Base-by-base conservation (phyloP, 2,329 filamentous ascomycete genomes). In the Aspergillus chevalieri region DNA sequence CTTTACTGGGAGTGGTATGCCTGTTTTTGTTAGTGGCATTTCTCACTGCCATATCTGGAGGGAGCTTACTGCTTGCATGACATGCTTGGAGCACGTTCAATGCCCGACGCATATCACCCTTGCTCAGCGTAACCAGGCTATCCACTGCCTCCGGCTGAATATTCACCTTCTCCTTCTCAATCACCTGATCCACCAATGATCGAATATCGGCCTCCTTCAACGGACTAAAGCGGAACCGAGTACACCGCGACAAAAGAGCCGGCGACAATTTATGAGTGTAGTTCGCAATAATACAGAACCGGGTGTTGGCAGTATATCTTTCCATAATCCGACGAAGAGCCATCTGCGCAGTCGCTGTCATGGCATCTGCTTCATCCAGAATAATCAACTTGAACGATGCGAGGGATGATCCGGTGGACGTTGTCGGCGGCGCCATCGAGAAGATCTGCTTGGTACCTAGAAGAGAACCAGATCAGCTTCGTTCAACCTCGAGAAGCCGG, bases 281-380 rank as follows among this genome's bases (percentile, higher is more conserved):
- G 73, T 98, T 98, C 60, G 93, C 93, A 60, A 98, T 97, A 65
- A 98, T 89, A 74, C 92, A 97, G 74, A 98, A 98, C 47, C 93
- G 80, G 2, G 93, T 96, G 74, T 98, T 98, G 52, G 88, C 88
- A 0, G 93, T 98, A 74, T 98, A 98, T 74, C 95, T 95, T 67
- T 98, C 93, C 93, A 98, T 98, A 65, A 98, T 97, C 44, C 93
- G 79, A 54, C 93, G 82, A 48, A 98, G 77, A 0, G 93, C 93
- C 92, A 98, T 98, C 72, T 98, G 93, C 5, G 93, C 93, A 0
- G 92, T 94, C 47, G 89, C 87, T n/a, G 93, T 98, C 93, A 98
- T 98, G 47, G 93, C 93, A 68, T 98, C 93, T n/a, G 93, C 93
- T 75, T 98, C 93, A 69, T 98, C 93, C 4, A 98, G 82, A 48